Evolutionary conservation across 495 filamentous ascomycete genomes (phyloP).

Genomic region (Elaphomyces granulatus): DNA sequence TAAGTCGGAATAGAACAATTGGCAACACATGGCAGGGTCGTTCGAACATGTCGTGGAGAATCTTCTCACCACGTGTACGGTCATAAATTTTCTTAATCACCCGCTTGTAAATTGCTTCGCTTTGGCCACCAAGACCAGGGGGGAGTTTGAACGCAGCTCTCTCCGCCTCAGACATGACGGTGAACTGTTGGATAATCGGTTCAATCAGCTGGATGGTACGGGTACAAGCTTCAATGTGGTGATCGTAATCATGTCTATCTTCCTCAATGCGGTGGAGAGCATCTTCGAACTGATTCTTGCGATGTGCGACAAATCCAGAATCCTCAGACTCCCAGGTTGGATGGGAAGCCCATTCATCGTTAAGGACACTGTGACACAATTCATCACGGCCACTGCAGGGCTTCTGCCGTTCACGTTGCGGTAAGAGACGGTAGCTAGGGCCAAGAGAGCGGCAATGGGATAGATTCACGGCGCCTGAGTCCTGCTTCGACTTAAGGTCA

Average conservation of each 20-base stretch:
- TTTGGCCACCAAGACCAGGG: constrained; percentile 76
- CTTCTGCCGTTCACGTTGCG: constrained; percentile 74
- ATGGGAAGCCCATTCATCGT: constrained; percentile 97
- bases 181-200: constrained; percentile 79
- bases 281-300: constrained; percentile 91
- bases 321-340: constrained; percentile 99
- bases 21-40: constrained; percentile 73
- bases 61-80: constrained; percentile 61
- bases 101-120: constrained; percentile 88
- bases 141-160: constrained; percentile 60
- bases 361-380: constrained; percentile 79
- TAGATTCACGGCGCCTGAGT: constrained; percentile 63
- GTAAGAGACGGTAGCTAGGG: constrained; percentile 86
- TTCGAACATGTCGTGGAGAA: constrained; percentile 68
- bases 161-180: constrained; percentile 56
- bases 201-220: constrained; percentile 92
- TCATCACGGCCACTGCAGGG: constrained; percentile 87
- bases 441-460: constrained; percentile 88
- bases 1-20: constrained; percentile 70
- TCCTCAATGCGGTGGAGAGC: constrained; percentile 91
- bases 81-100: constrained; percentile 99
- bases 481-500: constrained; percentile 58
- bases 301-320: constrained; percentile 92
- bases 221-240: constrained; percentile 85
- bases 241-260: constrained; percentile 97